Evolutionary conservation across 148 eudicot species (phyloP), one percentile per base, ranked within the genome.

Genomic region (Pouteria glomerata): DNA sequence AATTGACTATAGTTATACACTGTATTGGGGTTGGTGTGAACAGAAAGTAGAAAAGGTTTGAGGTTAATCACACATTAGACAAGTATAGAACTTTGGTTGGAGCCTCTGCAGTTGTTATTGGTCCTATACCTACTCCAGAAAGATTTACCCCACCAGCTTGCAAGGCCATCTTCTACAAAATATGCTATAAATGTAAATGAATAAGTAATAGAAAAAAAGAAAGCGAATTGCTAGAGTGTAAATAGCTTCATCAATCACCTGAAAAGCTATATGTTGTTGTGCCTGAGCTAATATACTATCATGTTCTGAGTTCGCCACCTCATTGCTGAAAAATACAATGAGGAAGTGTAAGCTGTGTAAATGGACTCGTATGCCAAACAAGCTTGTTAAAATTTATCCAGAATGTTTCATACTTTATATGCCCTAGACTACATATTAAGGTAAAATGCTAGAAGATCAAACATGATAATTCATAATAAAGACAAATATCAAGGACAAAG

Each of bases 211-310:
- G 23, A 16, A 27, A 19, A 26, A 31, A n/a, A n/a, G n/a, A n/a
- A n/a, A n/a, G n/a, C n/a, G n/a, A n/a, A n/a, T n/a, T n/a, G n/a
- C n/a, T n/a, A n/a, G n/a, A n/a, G n/a, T n/a, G n/a, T n/a, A n/a
- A n/a, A n/a, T n/a, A n/a, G n/a, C n/a, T n/a, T n/a, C n/a, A n/a
- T n/a, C n/a, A n/a, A n/a, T n/a, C n/a, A n/a, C n/a, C n/a, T n/a
- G n/a, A n/a, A n/a, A n/a, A n/a, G n/a, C n/a, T n/a, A n/a, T n/a
- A n/a, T n/a, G n/a, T n/a, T n/a, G n/a, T n/a, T n/a, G n/a, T n/a
- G 98, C 98, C 71, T 90, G 98, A 33, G 87, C 85, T 77, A 93
- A 82, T 35, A 89, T 83, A 72, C 66, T n/a, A n/a, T n/a, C n/a
- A n/a, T n/a, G n/a, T n/a, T n/a, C n/a, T n/a, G n/a, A n/a, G n/a